Conservation (phyloP, 352 stramenopile species). For the Pythium volutum region DNA sequence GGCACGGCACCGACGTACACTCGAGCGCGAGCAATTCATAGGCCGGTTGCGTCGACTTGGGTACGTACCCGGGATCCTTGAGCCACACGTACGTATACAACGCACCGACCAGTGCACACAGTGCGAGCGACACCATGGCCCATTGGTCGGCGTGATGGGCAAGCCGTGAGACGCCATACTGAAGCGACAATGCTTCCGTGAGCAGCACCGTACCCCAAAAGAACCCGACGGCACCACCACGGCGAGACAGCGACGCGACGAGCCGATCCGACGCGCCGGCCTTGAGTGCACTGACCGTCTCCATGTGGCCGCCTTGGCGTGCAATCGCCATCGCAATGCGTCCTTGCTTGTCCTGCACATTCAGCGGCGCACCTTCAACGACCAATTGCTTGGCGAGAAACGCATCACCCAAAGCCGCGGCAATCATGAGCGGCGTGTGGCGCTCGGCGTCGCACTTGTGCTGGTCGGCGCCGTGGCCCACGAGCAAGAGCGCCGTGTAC, state of each 20-base stretch:
- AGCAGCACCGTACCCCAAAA: slow-evolving; percentile 63
- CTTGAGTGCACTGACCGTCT: slow-evolving; percentile 64
- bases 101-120: slow-evolving; percentile 43
- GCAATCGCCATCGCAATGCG: slow-evolving; percentile 76
- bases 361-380: slow-evolving; percentile 66
- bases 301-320: slow-evolving; percentile 59
- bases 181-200: slow-evolving; percentile 45
- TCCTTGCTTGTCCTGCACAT: slow-evolving; percentile 65
- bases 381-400: slow-evolving; percentile 85
- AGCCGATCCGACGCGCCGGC: slow-evolving; percentile 63
- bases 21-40: slow-evolving; percentile 78
- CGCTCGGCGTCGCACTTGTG: slow-evolving; percentile 59
- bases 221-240: slow-evolving; percentile 62
- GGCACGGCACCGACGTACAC: slow-evolving; percentile 60
- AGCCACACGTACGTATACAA: slow-evolving; percentile 80
- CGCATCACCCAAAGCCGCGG: slow-evolving; percentile 66
- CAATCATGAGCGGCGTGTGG: slow-evolving; percentile 83
- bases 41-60: slow-evolving; percentile 50
- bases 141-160: slow-evolving; percentile 22
- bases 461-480: slow-evolving; percentile 46
- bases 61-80: slow-evolving; percentile 74
- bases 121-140: slow-evolving; percentile 30
- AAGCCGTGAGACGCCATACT: slow-evolving; percentile 58
- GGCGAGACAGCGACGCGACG: slow-evolving; percentile 57
- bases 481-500: slow-evolving; percentile 72